A percentile compares a stretch with the other conserved stretches of the same genome.
These are phyloP conservation scores for Boeremia exigua DNA, from an alignment of 2,329 filamentous ascomycete genomes.

Conservation along the genomic window DNA sequence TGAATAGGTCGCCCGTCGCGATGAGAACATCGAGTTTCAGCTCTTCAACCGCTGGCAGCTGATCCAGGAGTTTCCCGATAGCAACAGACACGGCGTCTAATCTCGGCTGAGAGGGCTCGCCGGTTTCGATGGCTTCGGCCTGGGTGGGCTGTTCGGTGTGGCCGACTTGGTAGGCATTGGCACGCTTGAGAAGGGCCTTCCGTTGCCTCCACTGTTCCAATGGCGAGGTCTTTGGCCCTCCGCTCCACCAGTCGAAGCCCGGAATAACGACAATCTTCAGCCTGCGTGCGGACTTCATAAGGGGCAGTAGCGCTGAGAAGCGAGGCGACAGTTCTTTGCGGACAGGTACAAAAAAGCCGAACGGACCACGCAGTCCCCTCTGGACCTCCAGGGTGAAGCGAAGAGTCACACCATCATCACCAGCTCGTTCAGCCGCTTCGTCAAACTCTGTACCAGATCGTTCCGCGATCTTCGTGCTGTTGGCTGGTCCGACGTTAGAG, in stretches of 20 bases:
- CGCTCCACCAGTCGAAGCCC: constrained; percentile 34
- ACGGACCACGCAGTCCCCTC: constrained; percentile 17
- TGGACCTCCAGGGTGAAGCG: constrained; percentile 37
- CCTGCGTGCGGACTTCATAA: constrained; percentile 24
- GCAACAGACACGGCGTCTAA: constrained; percentile 28
- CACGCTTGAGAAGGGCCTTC: constrained; percentile 16
- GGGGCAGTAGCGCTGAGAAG: constrained; percentile 33
- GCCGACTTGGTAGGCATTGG: constrained; percentile 16
- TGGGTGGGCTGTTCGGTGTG: constrained; percentile 5
- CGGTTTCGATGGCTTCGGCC: neutral
- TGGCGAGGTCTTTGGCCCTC: constrained; percentile 1
- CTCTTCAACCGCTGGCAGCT: constrained; percentile 35
- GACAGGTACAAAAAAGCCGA: constrained; percentile 28
- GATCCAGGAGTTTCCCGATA: constrained; percentile 28
- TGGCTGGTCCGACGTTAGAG: neutral
- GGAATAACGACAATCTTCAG: constrained; percentile 36
- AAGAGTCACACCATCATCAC: constrained; percentile 24
- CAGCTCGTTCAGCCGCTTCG: constrained; percentile 29
- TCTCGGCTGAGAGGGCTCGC: neutral
- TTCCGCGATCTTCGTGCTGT: constrained; percentile 18
- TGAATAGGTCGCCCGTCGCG: constrained; percentile 24
- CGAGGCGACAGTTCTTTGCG: constrained; percentile 35
- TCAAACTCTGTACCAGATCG: constrained; percentile 22
- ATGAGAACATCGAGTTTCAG: constrained; percentile 32
- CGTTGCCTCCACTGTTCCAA: constrained; percentile 11